Percentiles rank a stretch among this genome's conserved stretches.
Evolutionary conservation across 2,329 filamentous ascomycete genomes (phyloP).

Genomic region (Arthrobotrys megalospora): DNA sequence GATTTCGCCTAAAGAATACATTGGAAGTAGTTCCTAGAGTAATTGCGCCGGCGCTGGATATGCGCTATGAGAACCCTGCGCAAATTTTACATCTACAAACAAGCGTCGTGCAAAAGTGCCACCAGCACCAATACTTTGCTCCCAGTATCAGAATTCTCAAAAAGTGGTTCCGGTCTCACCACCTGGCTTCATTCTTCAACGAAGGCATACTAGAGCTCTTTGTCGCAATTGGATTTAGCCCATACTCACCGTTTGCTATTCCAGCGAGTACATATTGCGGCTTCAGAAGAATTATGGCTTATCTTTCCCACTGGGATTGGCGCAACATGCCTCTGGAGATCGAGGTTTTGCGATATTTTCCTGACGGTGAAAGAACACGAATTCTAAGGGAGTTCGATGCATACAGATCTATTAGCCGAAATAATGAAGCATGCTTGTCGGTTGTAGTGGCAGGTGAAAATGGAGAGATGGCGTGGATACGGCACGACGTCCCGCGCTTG

Average conservation of each 20-base stretch:
- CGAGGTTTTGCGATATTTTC: slow-evolving; percentile 27
- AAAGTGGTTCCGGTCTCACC: slow-evolving; percentile 88
- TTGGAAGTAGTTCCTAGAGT: not conserved
- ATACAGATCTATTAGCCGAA: not conserved
- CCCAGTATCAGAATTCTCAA: slow-evolving; percentile 87
- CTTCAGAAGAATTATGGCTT: slow-evolving; percentile 27
- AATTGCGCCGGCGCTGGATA: not conserved
- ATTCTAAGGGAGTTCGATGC: slow-evolving; percentile 2
- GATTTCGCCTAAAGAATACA: slow-evolving; percentile 7
- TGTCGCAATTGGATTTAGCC: slow-evolving; percentile 82
- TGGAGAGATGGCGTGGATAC: slow-evolving; percentile 11
- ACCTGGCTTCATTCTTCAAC: slow-evolving; percentile 81
- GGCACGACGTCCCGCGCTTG: slow-evolving; percentile 15
- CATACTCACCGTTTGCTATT: slow-evolving; percentile 83
- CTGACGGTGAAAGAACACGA: slow-evolving; percentile 17
- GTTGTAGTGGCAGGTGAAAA: slow-evolving; percentile 17
- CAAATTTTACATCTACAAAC: not conserved
- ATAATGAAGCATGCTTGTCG: slow-evolving; percentile 16
- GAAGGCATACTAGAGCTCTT: slow-evolving; percentile 89
- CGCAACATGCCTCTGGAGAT: slow-evolving; percentile 32
- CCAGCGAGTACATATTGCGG: slow-evolving; percentile 75
- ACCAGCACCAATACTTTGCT: slow-evolving; percentile 83
- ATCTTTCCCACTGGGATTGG: slow-evolving; percentile 54
- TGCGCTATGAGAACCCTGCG: no score
- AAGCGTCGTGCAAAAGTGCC: slow-evolving; percentile 14